These are phyloP conservation scores for Medicago truncatula DNA, from an alignment of 306 rosid genomes.

Conservation along the genomic window MtrunA17r5.0-ANR NC_053048.1:32475501-32476000, in stretches of 20 bases:
- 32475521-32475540: slow-evolving; percentile 1
- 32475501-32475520: slow-evolving; percentile 9
- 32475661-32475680: neutral
- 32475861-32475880: neutral
- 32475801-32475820: slow-evolving; percentile 18
- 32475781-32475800: neutral
- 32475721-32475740: slow-evolving; percentile 10
- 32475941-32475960: neutral
- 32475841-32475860: slow-evolving; percentile 10
- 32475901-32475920: slow-evolving; percentile 12
- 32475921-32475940: neutral
- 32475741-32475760: neutral
- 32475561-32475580: neutral
- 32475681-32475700: slow-evolving; percentile 1
- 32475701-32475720: neutral
- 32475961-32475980: slow-evolving; percentile 10
- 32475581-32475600: slow-evolving; percentile 10
- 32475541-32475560: neutral
- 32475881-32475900: neutral
- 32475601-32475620: neutral
- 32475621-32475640: neutral
- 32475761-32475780: neutral
- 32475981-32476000: neutral
- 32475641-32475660: neutral
- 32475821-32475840: neutral